Percentiles rank a stretch among this genome's conserved stretches.
Conservation (phyloP, 1,284 basidiomycete genomes). For the Gastroboletus turbinatus region DNA sequence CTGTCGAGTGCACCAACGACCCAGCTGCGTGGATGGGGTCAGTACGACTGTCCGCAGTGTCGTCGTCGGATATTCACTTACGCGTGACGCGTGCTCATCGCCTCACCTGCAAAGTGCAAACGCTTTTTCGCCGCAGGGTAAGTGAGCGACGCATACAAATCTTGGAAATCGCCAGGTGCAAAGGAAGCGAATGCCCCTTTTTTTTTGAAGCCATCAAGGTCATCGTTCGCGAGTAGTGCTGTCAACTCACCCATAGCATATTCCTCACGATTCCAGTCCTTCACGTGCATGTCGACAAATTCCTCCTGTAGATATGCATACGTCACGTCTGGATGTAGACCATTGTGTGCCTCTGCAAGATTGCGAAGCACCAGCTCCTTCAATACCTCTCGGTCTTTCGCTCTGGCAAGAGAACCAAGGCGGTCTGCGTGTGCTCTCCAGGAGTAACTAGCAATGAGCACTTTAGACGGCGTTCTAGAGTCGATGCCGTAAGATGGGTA, state of each 20-base stretch:
- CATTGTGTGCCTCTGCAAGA: constrained; percentile 11
- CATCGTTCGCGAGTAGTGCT: too few species aligned
- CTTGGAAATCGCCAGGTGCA: constrained; percentile 12
- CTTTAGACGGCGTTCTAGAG: constrained; percentile 19
- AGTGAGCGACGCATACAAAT: constrained; percentile 12
- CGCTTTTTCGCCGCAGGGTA: constrained; percentile 9
- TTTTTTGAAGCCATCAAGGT: neutral
- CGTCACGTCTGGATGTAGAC: constrained; percentile 5
- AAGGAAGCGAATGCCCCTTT: constrained; percentile 17
- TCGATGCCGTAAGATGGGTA: constrained; percentile 38
- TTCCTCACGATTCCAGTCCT: constrained; percentile 12
- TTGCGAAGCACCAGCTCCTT: constrained; percentile 17
- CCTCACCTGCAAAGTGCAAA: constrained; percentile 22
- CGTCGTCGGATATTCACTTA: neutral
- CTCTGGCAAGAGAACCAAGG: constrained; percentile 6
- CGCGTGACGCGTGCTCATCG: constrained; percentile 16
- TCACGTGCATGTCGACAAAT: constrained; percentile 10
- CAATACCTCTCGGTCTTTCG: neutral
- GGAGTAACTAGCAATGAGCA: constrained; percentile 16
- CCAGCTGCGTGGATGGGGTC: constrained; percentile 11
- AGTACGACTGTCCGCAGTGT: neutral
- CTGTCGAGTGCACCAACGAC: constrained; percentile 28
- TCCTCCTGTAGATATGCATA: constrained; percentile 4
- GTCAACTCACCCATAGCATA: constrained; percentile 8
- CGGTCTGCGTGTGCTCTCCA: neutral